Conservation (phyloP, 2,329 filamentous ascomycete species). For the Teratosphaeria epicoccoides region DNA sequence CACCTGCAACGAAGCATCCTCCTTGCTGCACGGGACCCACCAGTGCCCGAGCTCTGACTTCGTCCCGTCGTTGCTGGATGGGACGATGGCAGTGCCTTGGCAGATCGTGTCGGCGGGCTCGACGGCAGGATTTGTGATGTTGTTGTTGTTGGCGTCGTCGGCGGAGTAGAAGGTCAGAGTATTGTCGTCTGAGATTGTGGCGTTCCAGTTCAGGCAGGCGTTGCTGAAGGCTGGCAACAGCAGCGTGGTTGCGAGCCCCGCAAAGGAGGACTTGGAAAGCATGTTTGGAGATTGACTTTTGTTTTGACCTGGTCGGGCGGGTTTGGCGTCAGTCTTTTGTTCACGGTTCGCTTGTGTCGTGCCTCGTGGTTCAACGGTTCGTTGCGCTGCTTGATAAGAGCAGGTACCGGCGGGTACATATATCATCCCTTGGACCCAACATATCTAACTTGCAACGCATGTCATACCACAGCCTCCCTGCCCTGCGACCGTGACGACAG, state of each 20-base stretch:
- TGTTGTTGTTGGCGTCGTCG: background rate
- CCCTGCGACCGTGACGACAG: background rate
- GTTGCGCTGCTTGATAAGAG: too few species aligned
- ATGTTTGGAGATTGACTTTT: background rate
- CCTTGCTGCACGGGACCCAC: background rate
- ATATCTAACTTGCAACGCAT: background rate
- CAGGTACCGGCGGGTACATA: too few species aligned
- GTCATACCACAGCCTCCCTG: background rate
- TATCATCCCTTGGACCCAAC: too few species aligned
- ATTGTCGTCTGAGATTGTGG: background rate
- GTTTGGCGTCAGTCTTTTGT: too few species aligned
- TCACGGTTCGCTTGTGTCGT: too few species aligned
- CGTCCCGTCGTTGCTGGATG: background rate
- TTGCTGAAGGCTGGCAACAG: background rate
- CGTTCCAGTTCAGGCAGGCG: background rate
- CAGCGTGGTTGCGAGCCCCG: background rate
- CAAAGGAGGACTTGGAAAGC: background rate
- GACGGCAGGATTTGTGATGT: background rate
- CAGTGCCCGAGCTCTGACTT: background rate
- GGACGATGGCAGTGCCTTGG: background rate
- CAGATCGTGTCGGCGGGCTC: background rate
- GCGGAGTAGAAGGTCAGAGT: background rate
- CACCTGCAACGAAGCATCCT: background rate
- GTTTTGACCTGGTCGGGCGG: background rate
- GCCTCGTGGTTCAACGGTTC: too few species aligned